phyloP scores from a whole-genome alignment of 176 grass and related monocot species.

The Tillandsia fasciculata region DNA sequence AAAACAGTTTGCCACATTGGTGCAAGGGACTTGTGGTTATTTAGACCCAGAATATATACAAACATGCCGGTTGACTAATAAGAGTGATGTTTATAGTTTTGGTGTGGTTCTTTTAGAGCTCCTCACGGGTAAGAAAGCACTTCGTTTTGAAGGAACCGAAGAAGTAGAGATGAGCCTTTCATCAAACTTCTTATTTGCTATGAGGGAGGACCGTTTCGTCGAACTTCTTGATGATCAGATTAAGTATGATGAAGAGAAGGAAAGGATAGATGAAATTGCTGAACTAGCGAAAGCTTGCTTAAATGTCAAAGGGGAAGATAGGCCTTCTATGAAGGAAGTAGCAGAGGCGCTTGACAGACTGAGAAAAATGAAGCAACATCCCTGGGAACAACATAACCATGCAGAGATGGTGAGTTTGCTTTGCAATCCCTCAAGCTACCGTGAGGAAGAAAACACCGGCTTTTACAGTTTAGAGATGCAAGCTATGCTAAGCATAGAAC shows the following conservation, averaged over 20 bases:
- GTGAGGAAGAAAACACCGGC: neutral
- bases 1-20: neutral
- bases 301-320: neutral
- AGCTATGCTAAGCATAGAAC: neutral
- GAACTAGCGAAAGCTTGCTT: neutral
- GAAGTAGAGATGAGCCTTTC: neutral
- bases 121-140: neutral
- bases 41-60: neutral
- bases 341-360: neutral
- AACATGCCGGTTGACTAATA: neutral
- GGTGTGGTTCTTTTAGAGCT: neutral
- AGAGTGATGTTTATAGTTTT: neutral
- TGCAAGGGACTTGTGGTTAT: neutral
- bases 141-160: neutral
- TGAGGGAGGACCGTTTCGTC: neutral
- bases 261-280: neutral
- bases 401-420: neutral
- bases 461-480: neutral
- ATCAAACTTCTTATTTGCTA: neutral
- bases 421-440: neutral
- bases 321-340: neutral
- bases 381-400: neutral
- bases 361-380: neutral
- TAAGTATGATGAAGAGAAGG: neutral
- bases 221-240: neutral